These are phyloP conservation scores for Halophytophthora polymorphica DNA, from an alignment of 352 stramenopile species.

Conservation along the genomic window DNA sequence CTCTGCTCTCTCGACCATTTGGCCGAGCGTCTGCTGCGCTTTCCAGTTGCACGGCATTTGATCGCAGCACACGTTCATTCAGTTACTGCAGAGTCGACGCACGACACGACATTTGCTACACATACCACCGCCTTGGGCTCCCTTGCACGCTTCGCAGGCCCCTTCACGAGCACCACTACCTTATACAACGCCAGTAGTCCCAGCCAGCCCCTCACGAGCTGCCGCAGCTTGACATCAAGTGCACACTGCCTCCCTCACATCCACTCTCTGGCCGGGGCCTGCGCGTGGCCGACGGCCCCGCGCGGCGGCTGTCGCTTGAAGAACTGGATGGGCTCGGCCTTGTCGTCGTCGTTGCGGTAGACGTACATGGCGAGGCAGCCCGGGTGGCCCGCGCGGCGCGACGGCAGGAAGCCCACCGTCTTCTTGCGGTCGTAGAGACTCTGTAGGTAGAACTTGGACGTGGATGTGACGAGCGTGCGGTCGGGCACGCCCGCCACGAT, in stretches of 20 bases:
- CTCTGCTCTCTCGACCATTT: too few relatives aligned
- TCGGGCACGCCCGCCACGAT: slow-evolving; percentile 63
- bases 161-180: too few relatives aligned
- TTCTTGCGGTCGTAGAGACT: slow-evolving; percentile 68
- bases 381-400: slow-evolving; percentile 26
- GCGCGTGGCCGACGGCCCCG: neutral
- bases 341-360: slow-evolving; percentile 47
- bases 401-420: slow-evolving; percentile 57
- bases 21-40: too few relatives aligned
- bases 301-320: slow-evolving; percentile 38
- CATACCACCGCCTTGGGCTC: too few relatives aligned
- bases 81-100: too few relatives aligned
- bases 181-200: too few relatives aligned
- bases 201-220: too few relatives aligned
- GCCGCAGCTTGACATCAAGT: too few relatives aligned
- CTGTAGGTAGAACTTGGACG: slow-evolving; percentile 69
- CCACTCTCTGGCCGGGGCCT: slow-evolving; percentile 8
- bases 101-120: too few relatives aligned
- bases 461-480: slow-evolving; percentile 52
- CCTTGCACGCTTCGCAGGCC: too few relatives aligned
- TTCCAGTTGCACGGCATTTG: too few relatives aligned
- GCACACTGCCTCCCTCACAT: slow-evolving; percentile 9
- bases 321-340: slow-evolving; percentile 63
- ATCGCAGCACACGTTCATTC: too few relatives aligned
- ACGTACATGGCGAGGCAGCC: slow-evolving; percentile 61